Evolutionary conservation across 192 early-diverging fungal species (phyloP).

Genomic region (Jimgerdemannia flammicorona): DNA sequence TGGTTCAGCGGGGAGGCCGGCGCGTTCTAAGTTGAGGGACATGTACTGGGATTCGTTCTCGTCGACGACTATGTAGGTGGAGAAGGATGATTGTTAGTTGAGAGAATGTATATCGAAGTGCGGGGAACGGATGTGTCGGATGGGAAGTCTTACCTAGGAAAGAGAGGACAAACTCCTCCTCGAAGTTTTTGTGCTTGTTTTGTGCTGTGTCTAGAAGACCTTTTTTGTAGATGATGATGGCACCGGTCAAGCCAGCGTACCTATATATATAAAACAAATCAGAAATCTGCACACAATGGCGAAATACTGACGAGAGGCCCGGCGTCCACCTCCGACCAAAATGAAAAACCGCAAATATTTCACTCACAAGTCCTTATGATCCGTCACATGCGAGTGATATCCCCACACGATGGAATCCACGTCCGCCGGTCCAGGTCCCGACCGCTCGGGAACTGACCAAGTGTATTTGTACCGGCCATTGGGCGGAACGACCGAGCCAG

Average conservation of each 20-base stretch:
- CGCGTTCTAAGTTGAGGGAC: slow-evolving; percentile 10
- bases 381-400: background rate
- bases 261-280: background rate
- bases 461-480: background rate
- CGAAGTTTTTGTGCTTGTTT: background rate
- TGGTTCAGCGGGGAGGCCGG: background rate
- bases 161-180: background rate
- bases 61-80: slow-evolving; percentile 27
- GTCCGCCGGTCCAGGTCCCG: slow-evolving; percentile 3
- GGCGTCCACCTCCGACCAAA: no score
- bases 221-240: slow-evolving; percentile 4
- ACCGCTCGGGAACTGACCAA: slow-evolving; percentile 1
- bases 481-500: background rate
- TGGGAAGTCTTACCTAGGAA: background rate
- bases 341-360: no score
- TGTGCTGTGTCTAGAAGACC: background rate
- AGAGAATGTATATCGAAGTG: no score
- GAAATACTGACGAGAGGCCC: no score
- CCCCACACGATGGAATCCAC: background rate
- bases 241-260: background rate
- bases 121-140: no score
- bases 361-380: no score
- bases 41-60: slow-evolving; percentile 22
- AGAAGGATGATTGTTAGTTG: slow-evolving; percentile 13
- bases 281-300: no score